Percentiles rank a stretch among this genome's conserved stretches.
Conservation (phyloP, 768 basidiomycete genomes). For the Tricholoma bakamatsutake region DNA sequence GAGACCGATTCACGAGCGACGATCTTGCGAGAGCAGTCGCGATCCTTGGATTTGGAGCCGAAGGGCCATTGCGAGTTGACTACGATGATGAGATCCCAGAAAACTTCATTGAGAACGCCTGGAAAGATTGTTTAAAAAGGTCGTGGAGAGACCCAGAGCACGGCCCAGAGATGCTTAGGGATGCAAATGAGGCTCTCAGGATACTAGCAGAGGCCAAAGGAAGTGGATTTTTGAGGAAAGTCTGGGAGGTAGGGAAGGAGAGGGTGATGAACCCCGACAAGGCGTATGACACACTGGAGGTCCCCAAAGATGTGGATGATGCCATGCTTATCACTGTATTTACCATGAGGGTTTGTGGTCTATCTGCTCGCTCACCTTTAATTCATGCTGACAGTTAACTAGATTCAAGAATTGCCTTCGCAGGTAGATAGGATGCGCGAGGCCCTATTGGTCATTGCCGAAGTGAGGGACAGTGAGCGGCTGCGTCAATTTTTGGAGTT, state of each 20-base stretch:
- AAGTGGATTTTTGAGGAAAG: slow-evolving; percentile 39
- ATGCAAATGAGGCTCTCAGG: slow-evolving; percentile 64
- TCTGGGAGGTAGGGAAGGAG: slow-evolving; percentile 51
- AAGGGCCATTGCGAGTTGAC: slow-evolving; percentile 56
- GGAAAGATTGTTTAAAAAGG: slow-evolving; percentile 52
- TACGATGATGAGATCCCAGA: slow-evolving; percentile 66
- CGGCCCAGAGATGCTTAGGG: slow-evolving; percentile 41
- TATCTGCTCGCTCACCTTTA: not conserved
- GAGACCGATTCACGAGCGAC: slow-evolving; percentile 55
- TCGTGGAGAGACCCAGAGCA: slow-evolving; percentile 49
- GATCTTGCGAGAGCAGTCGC: slow-evolving; percentile 45
- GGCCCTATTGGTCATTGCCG: slow-evolving; percentile 69
- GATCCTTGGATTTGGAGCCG: slow-evolving; percentile 62
- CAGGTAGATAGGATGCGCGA: slow-evolving; percentile 68
- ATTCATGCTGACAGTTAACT: slow-evolving; percentile 7
- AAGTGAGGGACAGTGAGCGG: slow-evolving; percentile 66
- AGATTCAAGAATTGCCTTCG: slow-evolving; percentile 69
- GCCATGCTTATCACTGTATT: slow-evolving; percentile 72
- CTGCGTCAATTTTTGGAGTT: slow-evolving; percentile 59
- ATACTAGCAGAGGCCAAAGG: slow-evolving; percentile 61
- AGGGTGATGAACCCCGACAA: slow-evolving; percentile 58
- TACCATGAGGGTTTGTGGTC: slow-evolving; percentile 52
- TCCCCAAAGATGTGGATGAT: slow-evolving; percentile 69
- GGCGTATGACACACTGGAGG: slow-evolving; percentile 68
- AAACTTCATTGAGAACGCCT: slow-evolving; percentile 64